These are phyloP conservation scores for Fagus sylvatica DNA, from an alignment of 306 rosid species.

Conservation along the genomic window DNA sequence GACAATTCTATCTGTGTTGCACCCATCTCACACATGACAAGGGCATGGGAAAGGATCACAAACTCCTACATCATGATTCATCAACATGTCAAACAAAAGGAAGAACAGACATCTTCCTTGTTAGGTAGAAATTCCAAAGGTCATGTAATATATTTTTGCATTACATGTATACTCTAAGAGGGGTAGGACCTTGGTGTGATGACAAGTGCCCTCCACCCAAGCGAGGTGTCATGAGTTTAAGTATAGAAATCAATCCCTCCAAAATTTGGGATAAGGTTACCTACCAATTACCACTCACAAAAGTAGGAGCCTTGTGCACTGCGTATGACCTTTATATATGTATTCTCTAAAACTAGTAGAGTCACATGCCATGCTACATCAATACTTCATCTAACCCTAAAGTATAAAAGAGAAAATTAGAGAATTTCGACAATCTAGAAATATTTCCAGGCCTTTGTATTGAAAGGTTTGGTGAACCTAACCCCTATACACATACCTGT, in stretches of 20 bases:
- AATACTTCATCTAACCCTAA: neutral
- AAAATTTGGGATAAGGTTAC: too few relatives aligned
- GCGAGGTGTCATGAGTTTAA: too few relatives aligned
- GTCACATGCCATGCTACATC: neutral
- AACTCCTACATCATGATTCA: neutral
- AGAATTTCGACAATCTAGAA: neutral
- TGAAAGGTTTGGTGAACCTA: neutral
- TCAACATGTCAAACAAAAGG: neutral
- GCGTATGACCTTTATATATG: too few relatives aligned
- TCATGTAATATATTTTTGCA: neutral
- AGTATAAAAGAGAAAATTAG: neutral
- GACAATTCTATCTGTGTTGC: conserved; percentile 2
- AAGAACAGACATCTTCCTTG: neutral
- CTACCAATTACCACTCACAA: too few relatives aligned
- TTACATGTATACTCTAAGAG: neutral
- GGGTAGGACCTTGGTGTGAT: too few relatives aligned
- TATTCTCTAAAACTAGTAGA: neutral
- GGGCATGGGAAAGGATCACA: neutral
- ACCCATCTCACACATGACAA: neutral
- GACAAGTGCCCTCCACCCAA: too few relatives aligned
- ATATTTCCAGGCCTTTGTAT: neutral
- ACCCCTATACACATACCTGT: neutral
- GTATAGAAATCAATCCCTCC: too few relatives aligned
- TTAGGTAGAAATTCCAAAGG: neutral
- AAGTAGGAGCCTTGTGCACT: too few relatives aligned